Evolutionary conservation across 768 basidiomycete genomes (phyloP).

Genomic region (Pleurotus pulmonarius): DNA sequence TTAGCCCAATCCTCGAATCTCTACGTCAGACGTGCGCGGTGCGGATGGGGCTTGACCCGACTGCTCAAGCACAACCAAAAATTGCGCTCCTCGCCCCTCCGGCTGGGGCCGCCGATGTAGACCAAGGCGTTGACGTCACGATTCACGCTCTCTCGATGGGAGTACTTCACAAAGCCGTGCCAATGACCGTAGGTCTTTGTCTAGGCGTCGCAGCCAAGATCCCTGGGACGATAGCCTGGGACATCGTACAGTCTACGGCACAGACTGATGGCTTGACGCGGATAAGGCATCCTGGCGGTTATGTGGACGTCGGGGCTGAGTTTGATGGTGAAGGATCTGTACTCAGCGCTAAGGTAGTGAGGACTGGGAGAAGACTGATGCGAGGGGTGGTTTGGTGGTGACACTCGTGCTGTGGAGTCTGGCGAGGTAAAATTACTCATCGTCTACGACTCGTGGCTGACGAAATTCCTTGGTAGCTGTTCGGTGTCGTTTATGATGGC

Average conservation of each 20-base stretch:
- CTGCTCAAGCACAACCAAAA: constrained; percentile 66
- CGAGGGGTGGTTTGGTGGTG: constrained; percentile 66
- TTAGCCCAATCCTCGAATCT: constrained; percentile 38
- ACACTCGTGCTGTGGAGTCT: background rate
- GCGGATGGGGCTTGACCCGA: constrained; percentile 62
- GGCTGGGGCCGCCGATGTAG: constrained; percentile 15
- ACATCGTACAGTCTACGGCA: constrained; percentile 30
- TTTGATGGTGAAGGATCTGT: constrained; percentile 43
- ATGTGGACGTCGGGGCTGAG: constrained; percentile 64
- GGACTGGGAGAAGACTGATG: constrained; percentile 73
- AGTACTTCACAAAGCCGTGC: constrained; percentile 64
- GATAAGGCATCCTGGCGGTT: constrained; percentile 63
- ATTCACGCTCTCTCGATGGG: constrained; percentile 70
- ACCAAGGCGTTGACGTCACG: constrained; percentile 41
- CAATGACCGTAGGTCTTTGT: constrained; percentile 70
- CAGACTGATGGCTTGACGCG: constrained; percentile 28
- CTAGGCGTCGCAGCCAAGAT: constrained; percentile 61
- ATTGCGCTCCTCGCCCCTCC: constrained; percentile 53
- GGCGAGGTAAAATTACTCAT: too few species aligned
- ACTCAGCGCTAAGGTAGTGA: constrained; percentile 56
- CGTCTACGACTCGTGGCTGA: too few species aligned
- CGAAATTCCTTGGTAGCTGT: too few species aligned
- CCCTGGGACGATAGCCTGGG: constrained; percentile 51
- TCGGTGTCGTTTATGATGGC: too few species aligned
- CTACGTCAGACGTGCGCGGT: constrained; percentile 54